Evolutionary conservation across 2,329 filamentous ascomycete species (phyloP).

Genomic region (Cryphonectria japonica): DNA sequence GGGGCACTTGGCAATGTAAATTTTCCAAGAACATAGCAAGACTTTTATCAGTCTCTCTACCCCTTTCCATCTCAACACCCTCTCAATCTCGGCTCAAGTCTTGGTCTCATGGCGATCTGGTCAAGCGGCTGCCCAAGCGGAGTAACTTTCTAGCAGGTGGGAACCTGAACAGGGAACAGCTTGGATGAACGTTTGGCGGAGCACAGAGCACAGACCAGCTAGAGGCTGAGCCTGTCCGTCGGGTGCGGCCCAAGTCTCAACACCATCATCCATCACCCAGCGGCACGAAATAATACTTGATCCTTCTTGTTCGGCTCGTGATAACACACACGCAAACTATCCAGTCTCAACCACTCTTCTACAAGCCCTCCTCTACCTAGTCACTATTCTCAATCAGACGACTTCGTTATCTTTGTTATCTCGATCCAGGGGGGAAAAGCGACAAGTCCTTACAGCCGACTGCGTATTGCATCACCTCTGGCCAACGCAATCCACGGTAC

Average conservation of each 20-base stretch:
- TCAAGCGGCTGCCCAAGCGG: conserved; percentile 27
- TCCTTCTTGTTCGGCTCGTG: neutral
- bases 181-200: neutral
- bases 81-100: neutral
- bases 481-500: conserved; percentile 19
- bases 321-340: neutral
- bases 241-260: neutral
- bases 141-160: conserved; percentile 2
- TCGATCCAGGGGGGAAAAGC: neutral
- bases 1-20: neutral
- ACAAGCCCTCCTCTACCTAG: neutral
- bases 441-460: neutral
- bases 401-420: neutral
- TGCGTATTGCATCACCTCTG: conserved; percentile 14
- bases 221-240: conserved; percentile 8
- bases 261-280: neutral
- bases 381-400: too few species aligned
- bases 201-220: conserved; percentile 19
- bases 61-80: neutral
- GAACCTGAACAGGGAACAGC: neutral
- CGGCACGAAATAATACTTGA: neutral
- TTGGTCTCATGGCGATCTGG: neutral
- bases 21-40: neutral
- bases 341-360: too few species aligned
- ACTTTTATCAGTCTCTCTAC: neutral